Evolutionary conservation across 2,329 filamentous ascomycete species (phyloP), one percentile per base, ranked within the genome.

Genomic region (Corynespora cassiicola): DNA sequence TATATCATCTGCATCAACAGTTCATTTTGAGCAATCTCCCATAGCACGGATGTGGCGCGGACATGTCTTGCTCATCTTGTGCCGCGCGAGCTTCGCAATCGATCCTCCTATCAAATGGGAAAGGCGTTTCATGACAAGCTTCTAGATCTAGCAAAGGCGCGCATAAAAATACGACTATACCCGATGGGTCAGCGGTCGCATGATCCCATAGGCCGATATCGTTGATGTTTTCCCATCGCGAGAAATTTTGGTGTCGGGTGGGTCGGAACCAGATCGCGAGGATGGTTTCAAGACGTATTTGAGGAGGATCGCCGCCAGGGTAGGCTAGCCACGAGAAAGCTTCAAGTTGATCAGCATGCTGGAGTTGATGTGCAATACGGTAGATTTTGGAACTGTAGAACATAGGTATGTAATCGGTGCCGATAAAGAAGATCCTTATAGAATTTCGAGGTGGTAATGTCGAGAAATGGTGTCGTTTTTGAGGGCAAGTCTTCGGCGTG

Each of bases 281-380:
- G 37, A 32, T 32, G 19, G 44, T 47, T 47, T 47, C 36, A 39
- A 7, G 11, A 26, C 38, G 19, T 12, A 38, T 34, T 34, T 12
- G 37, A 37, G 40, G 31, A 37, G 27, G 39, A 40, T 47, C 35
- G 34, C 12, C 22, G 27, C 44, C 12, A 14, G 44, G 31, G 22
- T 26, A 38, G 10, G 16, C 25, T 14, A 4, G 28, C 20, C 20
- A 16, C 9, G 5, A 18, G 27, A 20, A n/a, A 12, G 31, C 36
- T 8, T 12, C 7, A 22, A 16, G 16, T 10, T 6, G 16, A n/a
- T n/a, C n/a, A n/a, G 18, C 10, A n/a, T 17, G 24, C 6, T 18
- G n/a, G 3, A 7, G 5, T 21, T 14, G 18, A 5, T 7, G 22
- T 15, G 7, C 8, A n/a, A 22, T 25, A 5, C 21, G 17, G 12